Conservation (phyloP, 352 stramenopile species). For the Saprolegnia diclina region DNA sequence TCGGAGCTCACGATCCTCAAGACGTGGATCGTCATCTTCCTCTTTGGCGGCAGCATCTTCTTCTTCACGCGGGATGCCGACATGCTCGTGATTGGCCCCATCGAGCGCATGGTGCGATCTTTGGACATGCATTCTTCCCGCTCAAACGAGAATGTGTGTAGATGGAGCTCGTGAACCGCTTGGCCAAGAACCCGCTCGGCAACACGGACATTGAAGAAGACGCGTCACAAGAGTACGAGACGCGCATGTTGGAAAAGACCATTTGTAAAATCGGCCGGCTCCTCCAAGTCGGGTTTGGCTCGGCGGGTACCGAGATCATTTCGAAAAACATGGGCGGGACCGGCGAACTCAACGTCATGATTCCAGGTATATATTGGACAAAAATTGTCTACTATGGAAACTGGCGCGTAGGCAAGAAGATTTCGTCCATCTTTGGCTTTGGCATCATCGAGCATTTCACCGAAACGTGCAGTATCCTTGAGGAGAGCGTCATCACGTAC, state of each 20-base stretch:
- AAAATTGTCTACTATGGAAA: background rate
- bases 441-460: constrained; percentile 96
- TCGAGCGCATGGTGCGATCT: constrained; percentile 93
- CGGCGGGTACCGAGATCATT: constrained; percentile 97
- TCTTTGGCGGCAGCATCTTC: constrained; percentile 85
- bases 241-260: constrained; percentile 93
- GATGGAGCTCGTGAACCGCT: constrained; percentile 41
- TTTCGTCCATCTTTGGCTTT: constrained; percentile 96
- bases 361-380: constrained; percentile 49
- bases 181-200: constrained; percentile 71
- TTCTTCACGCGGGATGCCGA: constrained; percentile 93
- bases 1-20: constrained; percentile 73
- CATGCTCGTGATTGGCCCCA: constrained; percentile 93
- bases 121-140: constrained; percentile 53
- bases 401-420: constrained; percentile 85
- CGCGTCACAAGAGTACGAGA: constrained; percentile 88
- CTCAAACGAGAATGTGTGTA: constrained; percentile 39
- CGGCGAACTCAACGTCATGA: constrained; percentile 94
- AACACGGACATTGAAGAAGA: constrained; percentile 29
- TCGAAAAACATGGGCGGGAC: constrained; percentile 94
- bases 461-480: constrained; percentile 86
- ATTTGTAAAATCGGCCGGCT: constrained; percentile 93
- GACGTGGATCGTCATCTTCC: constrained; percentile 87
- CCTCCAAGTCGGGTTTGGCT: constrained; percentile 95
- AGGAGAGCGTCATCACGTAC: constrained; percentile 96